These are phyloP conservation scores for Geotrichum carabidarum DNA, from an alignment of 1,139 yeast species.

Conservation along the genomic window DNA sequence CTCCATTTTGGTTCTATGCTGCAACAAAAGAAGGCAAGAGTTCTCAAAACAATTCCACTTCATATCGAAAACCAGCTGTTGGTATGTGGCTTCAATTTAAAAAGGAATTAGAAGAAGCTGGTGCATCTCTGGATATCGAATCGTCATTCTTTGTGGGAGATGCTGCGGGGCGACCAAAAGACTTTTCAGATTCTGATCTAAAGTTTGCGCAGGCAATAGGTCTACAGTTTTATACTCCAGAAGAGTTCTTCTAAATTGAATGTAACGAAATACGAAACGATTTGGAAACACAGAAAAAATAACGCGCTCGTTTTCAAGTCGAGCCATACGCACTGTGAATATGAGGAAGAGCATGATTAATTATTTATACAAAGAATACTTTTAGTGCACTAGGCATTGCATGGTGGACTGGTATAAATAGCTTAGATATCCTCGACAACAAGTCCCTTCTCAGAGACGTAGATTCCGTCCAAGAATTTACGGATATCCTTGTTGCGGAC, in stretches of 20 bases:
- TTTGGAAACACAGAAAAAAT: slow-evolving; percentile 1
- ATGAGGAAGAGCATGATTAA: background rate
- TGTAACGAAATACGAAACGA: background rate
- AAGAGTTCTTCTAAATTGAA: slow-evolving; percentile 43
- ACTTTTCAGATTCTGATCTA: slow-evolving; percentile 74
- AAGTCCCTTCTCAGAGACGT: slow-evolving; percentile 94
- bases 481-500: slow-evolving; percentile 99
- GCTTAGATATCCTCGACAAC: slow-evolving; percentile 60
- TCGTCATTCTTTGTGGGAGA: slow-evolving; percentile 81
- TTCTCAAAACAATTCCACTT: slow-evolving; percentile 39
- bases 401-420: slow-evolving; percentile 5
- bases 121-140: slow-evolving; percentile 37
- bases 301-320: slow-evolving; percentile 21
- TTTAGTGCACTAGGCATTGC: background rate
- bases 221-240: slow-evolving; percentile 62
- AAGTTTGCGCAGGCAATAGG: slow-evolving; percentile 58
- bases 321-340: slow-evolving; percentile 14
- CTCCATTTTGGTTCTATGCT: slow-evolving; percentile 56
- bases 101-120: slow-evolving; percentile 34
- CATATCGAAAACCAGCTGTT: slow-evolving; percentile 64
- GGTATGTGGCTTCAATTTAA: slow-evolving; percentile 64
- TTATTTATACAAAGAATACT: slow-evolving; percentile 16
- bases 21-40: slow-evolving; percentile 32
- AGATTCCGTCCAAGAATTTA: slow-evolving; percentile 98
- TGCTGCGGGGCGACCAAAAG: slow-evolving; percentile 80